Conservation (phyloP, 345 rosid species). For the Ceriops tagal region DNA sequence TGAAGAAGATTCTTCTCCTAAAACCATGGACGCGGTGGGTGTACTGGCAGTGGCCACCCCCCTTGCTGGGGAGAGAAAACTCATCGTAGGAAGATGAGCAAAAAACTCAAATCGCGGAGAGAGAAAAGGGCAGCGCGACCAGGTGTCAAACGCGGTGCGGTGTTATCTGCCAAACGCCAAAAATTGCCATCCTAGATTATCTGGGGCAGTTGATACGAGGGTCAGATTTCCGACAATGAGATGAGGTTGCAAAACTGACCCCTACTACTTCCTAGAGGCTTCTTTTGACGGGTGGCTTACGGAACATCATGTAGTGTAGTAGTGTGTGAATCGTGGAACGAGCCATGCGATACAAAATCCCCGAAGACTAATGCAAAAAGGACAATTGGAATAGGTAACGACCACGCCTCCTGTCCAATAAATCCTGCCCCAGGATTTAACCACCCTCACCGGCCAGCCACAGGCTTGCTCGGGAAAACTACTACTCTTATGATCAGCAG, state of each 20-base stretch:
- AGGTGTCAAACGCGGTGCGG: too few relatives aligned
- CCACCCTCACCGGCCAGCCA: not conserved
- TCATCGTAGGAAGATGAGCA: not conserved
- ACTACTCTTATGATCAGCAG: too few relatives aligned
- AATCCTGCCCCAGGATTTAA: conserved; percentile 12
- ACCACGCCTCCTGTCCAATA: not conserved
- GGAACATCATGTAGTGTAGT: not conserved
- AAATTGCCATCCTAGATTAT: not conserved
- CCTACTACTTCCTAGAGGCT: not conserved
- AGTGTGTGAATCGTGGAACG: not conserved
- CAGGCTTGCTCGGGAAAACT: not conserved
- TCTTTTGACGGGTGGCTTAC: not conserved
- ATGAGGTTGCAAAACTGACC: not conserved
- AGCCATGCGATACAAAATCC: not conserved
- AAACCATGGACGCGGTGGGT: not conserved
- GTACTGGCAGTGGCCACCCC: not conserved
- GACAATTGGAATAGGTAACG: not conserved
- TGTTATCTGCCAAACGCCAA: too few relatives aligned
- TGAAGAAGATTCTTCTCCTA: not conserved
- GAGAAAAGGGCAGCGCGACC: too few relatives aligned
- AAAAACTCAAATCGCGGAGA: too few relatives aligned
- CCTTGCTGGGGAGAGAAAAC: not conserved
- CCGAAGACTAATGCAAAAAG: not conserved
- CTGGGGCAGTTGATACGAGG: not conserved
- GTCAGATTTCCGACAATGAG: too few relatives aligned